Conservation (phyloP, 2,329 filamentous ascomycete genomes). For the Diaporthe sp. region DNA sequence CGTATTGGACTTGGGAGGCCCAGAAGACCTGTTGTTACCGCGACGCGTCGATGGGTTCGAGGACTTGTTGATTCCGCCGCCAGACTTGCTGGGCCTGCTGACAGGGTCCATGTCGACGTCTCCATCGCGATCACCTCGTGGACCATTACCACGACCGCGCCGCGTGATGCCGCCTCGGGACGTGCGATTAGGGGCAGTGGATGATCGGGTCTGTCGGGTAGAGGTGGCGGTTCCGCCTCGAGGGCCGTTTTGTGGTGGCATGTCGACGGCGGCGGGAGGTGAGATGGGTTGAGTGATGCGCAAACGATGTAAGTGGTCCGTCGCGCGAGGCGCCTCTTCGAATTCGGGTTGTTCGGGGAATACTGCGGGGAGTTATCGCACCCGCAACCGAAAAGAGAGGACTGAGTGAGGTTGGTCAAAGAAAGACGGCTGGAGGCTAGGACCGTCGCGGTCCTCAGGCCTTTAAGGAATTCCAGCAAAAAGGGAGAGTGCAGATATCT, state of each 20-base stretch:
- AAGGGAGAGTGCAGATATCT: neutral
- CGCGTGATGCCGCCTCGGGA: conserved; percentile 62
- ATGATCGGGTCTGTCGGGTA: conserved; percentile 33
- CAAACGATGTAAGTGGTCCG: neutral
- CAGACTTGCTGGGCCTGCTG: conserved; percentile 34
- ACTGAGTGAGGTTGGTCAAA: neutral
- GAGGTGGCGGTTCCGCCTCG: conserved; percentile 34
- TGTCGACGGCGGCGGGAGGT: conserved; percentile 25
- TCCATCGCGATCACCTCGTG: conserved; percentile 63
- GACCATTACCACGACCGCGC: conserved; percentile 49
- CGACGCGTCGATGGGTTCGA: conserved; percentile 26
- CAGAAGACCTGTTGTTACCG: conserved; percentile 34
- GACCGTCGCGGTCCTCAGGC: conserved; percentile 21
- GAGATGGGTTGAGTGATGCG: neutral
- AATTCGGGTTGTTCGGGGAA: neutral
- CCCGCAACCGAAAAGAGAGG: neutral
- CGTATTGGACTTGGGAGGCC: conserved; percentile 32
- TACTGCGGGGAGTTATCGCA: neutral
- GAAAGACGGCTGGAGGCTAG: conserved; percentile 10
- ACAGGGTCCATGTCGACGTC: conserved; percentile 66
- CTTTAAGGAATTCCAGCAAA: conserved; percentile 10
- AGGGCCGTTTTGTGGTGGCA: conserved; percentile 42
- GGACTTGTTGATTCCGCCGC: conserved; percentile 47
- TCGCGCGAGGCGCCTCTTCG: neutral
- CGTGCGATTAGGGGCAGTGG: conserved; percentile 19